A percentile compares a stretch with the other conserved stretches of the same genome.
These are phyloP conservation scores for Cercophora samala DNA, from an alignment of 495 filamentous ascomycete species.

Conservation along the genomic window DNA sequence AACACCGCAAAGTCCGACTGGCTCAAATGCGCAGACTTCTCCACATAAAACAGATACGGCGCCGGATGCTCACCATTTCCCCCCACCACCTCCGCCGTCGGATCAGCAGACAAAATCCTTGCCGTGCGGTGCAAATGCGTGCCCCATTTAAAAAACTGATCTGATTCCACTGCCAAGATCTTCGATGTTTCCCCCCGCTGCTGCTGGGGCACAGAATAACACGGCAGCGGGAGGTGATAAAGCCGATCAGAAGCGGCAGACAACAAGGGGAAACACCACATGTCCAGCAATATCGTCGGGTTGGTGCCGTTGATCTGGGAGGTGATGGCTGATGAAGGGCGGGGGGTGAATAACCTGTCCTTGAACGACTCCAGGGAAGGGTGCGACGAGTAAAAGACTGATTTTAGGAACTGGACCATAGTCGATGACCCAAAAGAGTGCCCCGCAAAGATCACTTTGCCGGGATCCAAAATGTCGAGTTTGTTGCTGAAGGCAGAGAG, in stretches of 20 bases:
- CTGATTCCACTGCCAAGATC: slow-evolving; percentile 62
- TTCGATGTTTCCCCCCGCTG: slow-evolving; percentile 47
- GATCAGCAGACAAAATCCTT: slow-evolving; percentile 51
- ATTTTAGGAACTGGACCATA: slow-evolving; percentile 69
- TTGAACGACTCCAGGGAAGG: slow-evolving; percentile 22
- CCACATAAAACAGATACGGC: slow-evolving; percentile 62
- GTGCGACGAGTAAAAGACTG: slow-evolving; percentile 54
- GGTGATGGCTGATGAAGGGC: slow-evolving; percentile 44
- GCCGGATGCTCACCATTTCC: slow-evolving; percentile 20
- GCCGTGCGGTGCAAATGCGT: slow-evolving; percentile 60
- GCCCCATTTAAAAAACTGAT: slow-evolving; percentile 69
- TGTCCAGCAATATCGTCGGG: slow-evolving; percentile 63
- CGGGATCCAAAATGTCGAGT: slow-evolving; percentile 65
- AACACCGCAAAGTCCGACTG: slow-evolving; percentile 78
- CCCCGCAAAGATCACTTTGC: slow-evolving; percentile 65
- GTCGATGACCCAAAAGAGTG: slow-evolving; percentile 76
- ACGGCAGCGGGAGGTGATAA: slow-evolving; percentile 63
- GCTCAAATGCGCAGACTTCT: slow-evolving; percentile 61
- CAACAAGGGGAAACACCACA: slow-evolving; percentile 68
- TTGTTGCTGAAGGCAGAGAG: slow-evolving; percentile 50
- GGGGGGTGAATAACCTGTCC: slow-evolving; percentile 50
- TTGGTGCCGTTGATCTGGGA: slow-evolving; percentile 61
- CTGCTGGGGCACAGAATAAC: slow-evolving; percentile 41
- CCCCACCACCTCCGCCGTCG: slow-evolving; percentile 30
- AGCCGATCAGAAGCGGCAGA: slow-evolving; percentile 53